Percentiles rank a stretch among this genome's conserved stretches.
Conservation (phyloP, 2,329 filamentous ascomycete genomes). For the Hypoxylon sp. region DNA sequence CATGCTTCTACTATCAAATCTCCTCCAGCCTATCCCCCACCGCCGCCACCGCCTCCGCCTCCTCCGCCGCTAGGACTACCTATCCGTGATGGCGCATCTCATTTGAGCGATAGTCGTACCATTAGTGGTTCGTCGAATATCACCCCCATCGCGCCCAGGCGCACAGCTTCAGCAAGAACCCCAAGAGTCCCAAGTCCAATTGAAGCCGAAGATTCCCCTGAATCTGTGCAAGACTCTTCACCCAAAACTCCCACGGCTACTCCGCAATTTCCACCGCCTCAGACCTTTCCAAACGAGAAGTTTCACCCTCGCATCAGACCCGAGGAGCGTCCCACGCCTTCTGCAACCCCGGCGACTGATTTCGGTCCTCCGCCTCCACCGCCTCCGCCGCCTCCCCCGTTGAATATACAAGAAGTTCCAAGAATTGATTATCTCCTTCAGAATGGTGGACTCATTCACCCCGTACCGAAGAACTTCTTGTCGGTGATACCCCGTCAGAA, state of each 20-base stretch:
- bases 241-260: slow-evolving; percentile 68
- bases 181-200: slow-evolving; percentile 46
- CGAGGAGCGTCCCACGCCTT: slow-evolving; percentile 51
- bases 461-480: slow-evolving; percentile 78
- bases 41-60: slow-evolving; percentile 40
- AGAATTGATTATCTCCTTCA: slow-evolving; percentile 92
- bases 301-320: slow-evolving; percentile 47
- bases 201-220: slow-evolving; percentile 60
- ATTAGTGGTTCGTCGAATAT: slow-evolving; percentile 44
- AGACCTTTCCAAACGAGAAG: slow-evolving; percentile 53
- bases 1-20: slow-evolving; percentile 62
- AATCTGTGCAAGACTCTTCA: slow-evolving; percentile 62
- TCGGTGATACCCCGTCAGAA: slow-evolving; percentile 67
- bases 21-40: slow-evolving; percentile 45
- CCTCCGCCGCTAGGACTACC: slow-evolving; percentile 47
- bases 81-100: slow-evolving; percentile 40
- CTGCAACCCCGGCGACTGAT: slow-evolving; percentile 53
- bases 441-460: slow-evolving; percentile 79
- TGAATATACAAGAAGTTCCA: slow-evolving; percentile 75
- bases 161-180: slow-evolving; percentile 45
- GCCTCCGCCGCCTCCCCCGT: slow-evolving; percentile 77
- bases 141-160: slow-evolving; percentile 50
- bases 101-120: slow-evolving; percentile 47
- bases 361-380: slow-evolving; percentile 60
- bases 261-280: slow-evolving; percentile 58